A percentile compares a stretch with the other conserved stretches of the same genome.
Evolutionary conservation across 2,329 filamentous ascomycete genomes (phyloP).

Genomic region (Chaetomium sp.): DNA sequence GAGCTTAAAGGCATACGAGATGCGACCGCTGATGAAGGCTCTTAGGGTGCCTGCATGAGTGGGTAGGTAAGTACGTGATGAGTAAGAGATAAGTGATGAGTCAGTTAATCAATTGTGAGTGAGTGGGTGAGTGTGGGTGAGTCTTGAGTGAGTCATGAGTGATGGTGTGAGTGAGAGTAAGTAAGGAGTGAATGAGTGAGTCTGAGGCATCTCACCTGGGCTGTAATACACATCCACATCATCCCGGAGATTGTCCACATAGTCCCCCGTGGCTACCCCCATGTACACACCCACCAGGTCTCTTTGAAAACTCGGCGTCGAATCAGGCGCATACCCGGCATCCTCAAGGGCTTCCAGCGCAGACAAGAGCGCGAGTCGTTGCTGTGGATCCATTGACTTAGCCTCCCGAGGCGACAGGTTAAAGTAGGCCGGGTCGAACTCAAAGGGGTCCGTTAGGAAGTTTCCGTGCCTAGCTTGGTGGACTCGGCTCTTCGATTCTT

Average conservation of each 20-base stretch:
- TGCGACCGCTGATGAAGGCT: slow-evolving; percentile 28
- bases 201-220: neutral
- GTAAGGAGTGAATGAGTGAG: too few relatives aligned
- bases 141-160: too few relatives aligned
- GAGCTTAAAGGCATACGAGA: slow-evolving; percentile 33
- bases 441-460: neutral
- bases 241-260: neutral
- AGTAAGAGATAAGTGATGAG: too few relatives aligned
- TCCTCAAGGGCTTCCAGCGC: neutral
- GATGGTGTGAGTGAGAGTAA: too few relatives aligned
- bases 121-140: too few relatives aligned
- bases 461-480: neutral
- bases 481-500: neutral
- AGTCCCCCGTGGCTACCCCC: neutral
- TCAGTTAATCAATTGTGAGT: too few relatives aligned
- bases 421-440: neutral
- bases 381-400: neutral
- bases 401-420: neutral
- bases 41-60: neutral
- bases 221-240: neutral
- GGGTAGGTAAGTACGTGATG: too few relatives aligned
- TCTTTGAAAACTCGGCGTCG: neutral
- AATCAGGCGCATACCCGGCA: slow-evolving; percentile 10
- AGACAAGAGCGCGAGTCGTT: neutral
- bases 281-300: neutral